Conservation (phyloP, 2,329 filamentous ascomycete species). For the Cladorrhinum sp. region DNA sequence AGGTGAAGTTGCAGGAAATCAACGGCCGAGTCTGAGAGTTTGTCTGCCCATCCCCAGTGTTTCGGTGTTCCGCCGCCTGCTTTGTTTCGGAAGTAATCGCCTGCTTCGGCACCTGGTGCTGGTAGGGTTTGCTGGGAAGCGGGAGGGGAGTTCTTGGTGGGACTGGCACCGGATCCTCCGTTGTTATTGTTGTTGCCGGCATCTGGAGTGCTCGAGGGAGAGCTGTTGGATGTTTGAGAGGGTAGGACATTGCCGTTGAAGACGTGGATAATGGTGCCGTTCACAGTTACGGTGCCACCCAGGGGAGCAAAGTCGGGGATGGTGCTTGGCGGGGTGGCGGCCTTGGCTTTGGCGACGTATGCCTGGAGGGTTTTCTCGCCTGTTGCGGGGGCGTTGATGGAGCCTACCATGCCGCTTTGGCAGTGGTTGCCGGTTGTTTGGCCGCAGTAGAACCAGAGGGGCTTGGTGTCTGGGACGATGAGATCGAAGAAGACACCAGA, state of each 20-base stretch:
- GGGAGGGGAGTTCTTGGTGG: conserved; percentile 25
- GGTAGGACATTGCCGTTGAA: conserved; percentile 31
- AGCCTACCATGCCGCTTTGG: conserved; percentile 45
- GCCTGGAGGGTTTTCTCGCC: conserved; percentile 38
- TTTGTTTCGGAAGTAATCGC: conserved; percentile 31
- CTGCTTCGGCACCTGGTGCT: conserved; percentile 29
- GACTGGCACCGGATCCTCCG: background rate
- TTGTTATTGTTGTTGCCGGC: background rate
- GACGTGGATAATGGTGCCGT: conserved; percentile 31
- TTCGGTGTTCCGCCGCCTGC: conserved; percentile 35
- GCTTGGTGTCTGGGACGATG: conserved; percentile 32
- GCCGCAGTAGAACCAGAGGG: conserved; percentile 40
- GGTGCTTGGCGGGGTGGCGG: conserved; percentile 32
- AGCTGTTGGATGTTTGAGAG: conserved; percentile 25
- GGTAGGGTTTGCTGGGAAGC: conserved; percentile 28
- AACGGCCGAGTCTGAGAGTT: conserved; percentile 30
- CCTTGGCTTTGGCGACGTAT: conserved; percentile 35
- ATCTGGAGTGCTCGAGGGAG: conserved; percentile 8
- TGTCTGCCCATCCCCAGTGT: conserved; percentile 34
- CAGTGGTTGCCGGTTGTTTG: conserved; percentile 35
- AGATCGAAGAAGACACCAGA: conserved; percentile 36
- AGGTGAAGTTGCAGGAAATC: conserved; percentile 31
- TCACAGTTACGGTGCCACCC: conserved; percentile 35
- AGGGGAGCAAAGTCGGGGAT: conserved; percentile 35
- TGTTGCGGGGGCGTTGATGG: conserved; percentile 40